Conservation (phyloP, 129 eudicot species). For the Deinandra increscens region DNA sequence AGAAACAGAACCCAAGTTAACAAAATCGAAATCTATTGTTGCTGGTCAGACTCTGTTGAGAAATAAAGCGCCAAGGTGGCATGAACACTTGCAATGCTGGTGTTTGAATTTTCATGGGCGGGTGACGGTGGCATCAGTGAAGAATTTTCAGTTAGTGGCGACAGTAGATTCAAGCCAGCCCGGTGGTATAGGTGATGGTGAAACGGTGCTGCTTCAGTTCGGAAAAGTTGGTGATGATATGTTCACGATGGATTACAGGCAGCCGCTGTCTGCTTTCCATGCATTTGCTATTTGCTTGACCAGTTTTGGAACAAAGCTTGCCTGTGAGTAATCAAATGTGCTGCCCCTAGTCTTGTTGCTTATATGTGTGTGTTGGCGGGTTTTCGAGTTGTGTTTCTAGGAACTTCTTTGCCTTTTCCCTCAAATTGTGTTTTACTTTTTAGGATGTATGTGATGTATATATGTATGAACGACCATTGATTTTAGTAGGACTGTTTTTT, state of each 20-base stretch:
- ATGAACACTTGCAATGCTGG: constrained; percentile 95
- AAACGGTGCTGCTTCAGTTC: constrained; percentile 85
- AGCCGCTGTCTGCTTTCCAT: constrained; percentile 89
- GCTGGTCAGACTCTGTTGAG: constrained; percentile 45
- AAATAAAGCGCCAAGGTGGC: constrained; percentile 98
- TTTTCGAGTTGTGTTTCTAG: background rate
- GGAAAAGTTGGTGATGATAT: constrained; percentile 87
- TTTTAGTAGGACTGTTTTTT: constrained; percentile 2
- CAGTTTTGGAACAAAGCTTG: constrained; percentile 93
- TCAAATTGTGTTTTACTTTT: constrained; percentile 13
- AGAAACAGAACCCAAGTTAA: constrained; percentile 26
- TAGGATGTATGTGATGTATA: constrained; percentile 31
- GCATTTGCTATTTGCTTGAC: constrained; percentile 95
- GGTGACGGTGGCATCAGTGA: constrained; percentile 95
- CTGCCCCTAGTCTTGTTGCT: background rate
- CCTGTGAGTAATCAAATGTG: constrained; percentile 56
- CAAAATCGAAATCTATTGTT: constrained; percentile 25
- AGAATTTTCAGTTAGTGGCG: constrained; percentile 88
- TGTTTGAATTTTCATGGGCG: constrained; percentile 96
- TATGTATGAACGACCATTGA: constrained; percentile 21
- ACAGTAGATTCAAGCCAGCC: constrained; percentile 82
- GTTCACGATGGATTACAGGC: constrained; percentile 92
- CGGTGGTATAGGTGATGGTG: constrained; percentile 85
- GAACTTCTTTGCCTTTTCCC: background rate
- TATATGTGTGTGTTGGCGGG: background rate